Evolutionary conservation across 2,329 filamentous ascomycete genomes (phyloP).

Genomic region (Thelonectria olida): DNA sequence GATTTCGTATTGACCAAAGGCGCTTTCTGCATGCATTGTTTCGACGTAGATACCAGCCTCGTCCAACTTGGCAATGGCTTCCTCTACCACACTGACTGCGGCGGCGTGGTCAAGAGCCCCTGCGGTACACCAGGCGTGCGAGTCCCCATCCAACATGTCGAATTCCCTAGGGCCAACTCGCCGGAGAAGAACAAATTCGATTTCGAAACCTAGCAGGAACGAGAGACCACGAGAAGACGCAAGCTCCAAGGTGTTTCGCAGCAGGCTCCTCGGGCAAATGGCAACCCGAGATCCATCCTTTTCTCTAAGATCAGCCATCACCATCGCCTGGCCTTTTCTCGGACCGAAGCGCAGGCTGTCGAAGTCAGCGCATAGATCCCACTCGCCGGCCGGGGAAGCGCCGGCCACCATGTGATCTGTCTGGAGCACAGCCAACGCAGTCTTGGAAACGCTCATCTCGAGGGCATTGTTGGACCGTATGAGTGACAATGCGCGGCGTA

Average conservation of each 20-base stretch:
- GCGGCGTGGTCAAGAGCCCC: constrained; percentile 68
- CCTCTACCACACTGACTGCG: constrained; percentile 67
- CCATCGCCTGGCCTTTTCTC: constrained; percentile 68
- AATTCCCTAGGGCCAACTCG: constrained; percentile 48
- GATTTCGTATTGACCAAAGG: constrained; percentile 81
- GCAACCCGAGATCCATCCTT: constrained; percentile 58
- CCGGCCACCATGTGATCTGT: constrained; percentile 67
- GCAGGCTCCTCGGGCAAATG: constrained; percentile 72
- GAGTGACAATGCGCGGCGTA: constrained; percentile 61
- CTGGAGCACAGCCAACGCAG: constrained; percentile 72
- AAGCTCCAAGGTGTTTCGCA: constrained; percentile 63
- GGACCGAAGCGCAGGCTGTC: constrained; percentile 68
- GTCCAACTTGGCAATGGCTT: constrained; percentile 70
- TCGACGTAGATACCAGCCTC: constrained; percentile 72
- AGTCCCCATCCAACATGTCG: constrained; percentile 61
- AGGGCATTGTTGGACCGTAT: constrained; percentile 55
- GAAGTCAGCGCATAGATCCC: constrained; percentile 73
- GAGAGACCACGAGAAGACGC: constrained; percentile 62
- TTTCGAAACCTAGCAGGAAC: constrained; percentile 80
- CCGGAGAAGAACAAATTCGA: constrained; percentile 79
- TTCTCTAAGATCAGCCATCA: constrained; percentile 73
- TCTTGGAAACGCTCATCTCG: constrained; percentile 70
- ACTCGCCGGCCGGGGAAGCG: constrained; percentile 69
- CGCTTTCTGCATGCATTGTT: constrained; percentile 79
- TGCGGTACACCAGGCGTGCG: constrained; percentile 77